These are phyloP conservation scores for Cylindrotheca closterium DNA, from an alignment of 108 stramenopile genomes.

Conservation along the genomic window DNA sequence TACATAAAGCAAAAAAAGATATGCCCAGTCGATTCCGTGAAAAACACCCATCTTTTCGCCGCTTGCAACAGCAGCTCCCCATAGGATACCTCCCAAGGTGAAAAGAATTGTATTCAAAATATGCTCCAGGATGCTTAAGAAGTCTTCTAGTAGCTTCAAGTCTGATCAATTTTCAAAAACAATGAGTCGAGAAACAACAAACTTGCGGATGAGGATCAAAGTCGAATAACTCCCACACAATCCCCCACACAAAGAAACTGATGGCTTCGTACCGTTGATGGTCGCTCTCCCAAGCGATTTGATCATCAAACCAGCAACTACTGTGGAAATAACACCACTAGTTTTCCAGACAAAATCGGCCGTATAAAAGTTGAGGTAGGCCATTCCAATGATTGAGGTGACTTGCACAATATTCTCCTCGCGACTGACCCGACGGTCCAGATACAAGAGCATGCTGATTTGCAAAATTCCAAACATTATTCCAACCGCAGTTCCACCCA, in stretches of 20 bases:
- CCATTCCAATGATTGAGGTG: conserved; percentile 66
- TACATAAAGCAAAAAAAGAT: conserved; percentile 59
- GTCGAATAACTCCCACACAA: too few relatives aligned
- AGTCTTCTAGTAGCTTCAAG: conserved; percentile 64
- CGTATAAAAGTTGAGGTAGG: conserved; percentile 83
- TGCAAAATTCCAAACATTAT: conserved; percentile 53
- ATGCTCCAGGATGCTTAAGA: conserved; percentile 82
- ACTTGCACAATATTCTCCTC: conserved; percentile 84
- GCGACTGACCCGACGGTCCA: conserved; percentile 59
- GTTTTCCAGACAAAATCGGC: conserved; percentile 59
- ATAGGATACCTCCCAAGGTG: conserved; percentile 83
- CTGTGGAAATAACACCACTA: conserved; percentile 80
- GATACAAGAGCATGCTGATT: conserved; percentile 36
- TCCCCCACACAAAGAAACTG: too few relatives aligned
- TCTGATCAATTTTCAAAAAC: too few relatives aligned
- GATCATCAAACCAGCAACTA: conserved; percentile 66
- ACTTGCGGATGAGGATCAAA: too few relatives aligned
- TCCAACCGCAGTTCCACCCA: conserved; percentile 81
- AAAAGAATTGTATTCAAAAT: conserved; percentile 90
- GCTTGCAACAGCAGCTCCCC: conserved; percentile 54
- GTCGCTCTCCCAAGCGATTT: conserved; percentile 54
- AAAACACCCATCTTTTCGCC: conserved; percentile 35
- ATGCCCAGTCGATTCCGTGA: conserved; percentile 58
- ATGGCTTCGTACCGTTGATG: conserved; percentile 46
- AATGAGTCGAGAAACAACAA: too few relatives aligned